These are phyloP conservation scores for Boletus bicolor DNA, from an alignment of 768 basidiomycete genomes.

Conservation along the genomic window DNA sequence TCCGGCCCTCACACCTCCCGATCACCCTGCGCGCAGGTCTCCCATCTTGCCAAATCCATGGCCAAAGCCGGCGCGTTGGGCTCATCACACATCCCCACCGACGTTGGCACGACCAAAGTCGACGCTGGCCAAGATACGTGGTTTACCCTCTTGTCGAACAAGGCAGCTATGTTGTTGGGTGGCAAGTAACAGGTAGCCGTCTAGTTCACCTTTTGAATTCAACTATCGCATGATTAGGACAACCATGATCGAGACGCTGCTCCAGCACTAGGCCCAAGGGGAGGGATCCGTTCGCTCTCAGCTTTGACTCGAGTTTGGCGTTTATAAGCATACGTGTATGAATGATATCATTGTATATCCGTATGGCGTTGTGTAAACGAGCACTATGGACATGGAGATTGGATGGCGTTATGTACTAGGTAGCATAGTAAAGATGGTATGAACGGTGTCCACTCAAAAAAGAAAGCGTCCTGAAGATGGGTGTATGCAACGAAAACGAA, in stretches of 20 bases:
- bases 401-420: no score
- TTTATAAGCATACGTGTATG: not conserved
- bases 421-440: not conserved
- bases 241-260: not conserved
- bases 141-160: slow-evolving; percentile 59
- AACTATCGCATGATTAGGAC: no score
- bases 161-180: slow-evolving; percentile 45
- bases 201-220: no score
- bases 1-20: no score
- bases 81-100: slow-evolving; percentile 43
- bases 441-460: not conserved
- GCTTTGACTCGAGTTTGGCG: not conserved
- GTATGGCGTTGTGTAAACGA: not conserved
- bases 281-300: not conserved
- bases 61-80: slow-evolving; percentile 54
- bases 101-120: slow-evolving; percentile 39
- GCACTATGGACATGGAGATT: not conserved
- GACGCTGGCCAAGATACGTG: slow-evolving; percentile 32
- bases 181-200: not conserved
- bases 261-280: not conserved
- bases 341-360: not conserved
- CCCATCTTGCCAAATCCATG: slow-evolving; percentile 53
- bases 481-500: not conserved
- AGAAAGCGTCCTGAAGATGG: not conserved
- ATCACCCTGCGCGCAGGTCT: slow-evolving; percentile 36